Evolutionary conservation across 2,329 filamentous ascomycete species (phyloP), one percentile per base, ranked within the genome.

Genomic region (Pseudocercospora crystallina): DNA sequence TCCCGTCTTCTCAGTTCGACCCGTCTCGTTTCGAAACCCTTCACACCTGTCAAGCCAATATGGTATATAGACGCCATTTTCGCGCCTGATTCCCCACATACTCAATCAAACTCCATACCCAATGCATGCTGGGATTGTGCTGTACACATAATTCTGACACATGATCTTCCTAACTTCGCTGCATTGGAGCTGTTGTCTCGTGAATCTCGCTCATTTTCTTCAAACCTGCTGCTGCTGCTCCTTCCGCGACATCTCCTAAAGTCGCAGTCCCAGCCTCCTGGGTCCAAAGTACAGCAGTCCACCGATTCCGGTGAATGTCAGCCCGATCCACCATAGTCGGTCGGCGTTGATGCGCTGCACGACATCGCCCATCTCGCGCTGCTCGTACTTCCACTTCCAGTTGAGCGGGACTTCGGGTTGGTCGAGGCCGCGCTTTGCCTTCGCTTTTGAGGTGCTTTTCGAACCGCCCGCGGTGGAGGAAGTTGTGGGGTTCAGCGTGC

Each of bases 401-500:
- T 70, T 70, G 17, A 73, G 46, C 2, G 73, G 73, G 4, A 73
- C 61, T 29, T 67, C 66, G n/a, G 53, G 51, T 31, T 13, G 33
- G 13, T 64, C 61, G 10, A 62, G 54, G 9, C 59, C 57, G 17
- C 63, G 52, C 60, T 67, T 64, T 7, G 47, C 34, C 44, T 72
- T 74, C 8, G 51, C 50, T 37, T 65, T 68, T 29, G 47, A 39
- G 34, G 59, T 61, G 32, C 39, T 44, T 45, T 69, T 75, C 4
- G 66, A 59, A 5, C 65, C 70, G 4, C 68, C 58, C 2, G 71
- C 67, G 11, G 69, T 69, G 3, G 66, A 65, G 14, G 71, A 64
- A 14, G 61, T 65, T 1, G 70, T 73, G 1, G 84, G 81, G 62
- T 87, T 84, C 53, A 89, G 73, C 0, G 83, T 86, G 9, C 76